These are phyloP conservation scores for Akanthomyces dipterigenus DNA, from an alignment of 2,329 filamentous ascomycete genomes.

Conservation along the genomic window DNA sequence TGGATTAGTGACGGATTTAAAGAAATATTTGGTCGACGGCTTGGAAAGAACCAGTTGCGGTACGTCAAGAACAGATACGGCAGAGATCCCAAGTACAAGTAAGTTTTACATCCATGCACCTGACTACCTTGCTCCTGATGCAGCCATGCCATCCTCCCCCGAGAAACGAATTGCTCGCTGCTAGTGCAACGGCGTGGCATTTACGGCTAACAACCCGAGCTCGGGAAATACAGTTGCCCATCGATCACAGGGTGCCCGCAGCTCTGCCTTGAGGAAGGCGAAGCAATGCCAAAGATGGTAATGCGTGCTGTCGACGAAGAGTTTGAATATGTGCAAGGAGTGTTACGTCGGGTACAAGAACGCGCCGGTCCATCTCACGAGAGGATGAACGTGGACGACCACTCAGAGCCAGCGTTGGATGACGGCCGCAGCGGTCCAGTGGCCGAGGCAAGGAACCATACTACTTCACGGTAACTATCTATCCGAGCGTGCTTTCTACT, in stretches of 20 bases:
- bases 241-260: no score
- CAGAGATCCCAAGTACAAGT: not conserved
- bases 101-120: not conserved
- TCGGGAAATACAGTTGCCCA: not conserved
- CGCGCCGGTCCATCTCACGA: not conserved
- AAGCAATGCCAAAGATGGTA: not conserved
- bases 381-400: not conserved
- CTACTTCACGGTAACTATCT: not conserved
- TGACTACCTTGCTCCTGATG: no score
- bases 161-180: no score
- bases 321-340: no score
- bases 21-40: not conserved
- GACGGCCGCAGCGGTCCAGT: not conserved
- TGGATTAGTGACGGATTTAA: constrained; percentile 16
- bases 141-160: no score
- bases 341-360: not conserved
- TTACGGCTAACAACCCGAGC: not conserved
- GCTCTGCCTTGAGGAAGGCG: no score
- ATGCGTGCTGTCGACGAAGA: no score
- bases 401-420: not conserved
- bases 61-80: not conserved
- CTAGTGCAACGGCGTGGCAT: not conserved
- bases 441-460: not conserved
- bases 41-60: not conserved
- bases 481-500: not conserved